Percentiles rank a stretch among this genome's conserved stretches.
phyloP scores from a whole-genome alignment of 345 rosid species.

The Microthlaspi erraticum region DNA sequence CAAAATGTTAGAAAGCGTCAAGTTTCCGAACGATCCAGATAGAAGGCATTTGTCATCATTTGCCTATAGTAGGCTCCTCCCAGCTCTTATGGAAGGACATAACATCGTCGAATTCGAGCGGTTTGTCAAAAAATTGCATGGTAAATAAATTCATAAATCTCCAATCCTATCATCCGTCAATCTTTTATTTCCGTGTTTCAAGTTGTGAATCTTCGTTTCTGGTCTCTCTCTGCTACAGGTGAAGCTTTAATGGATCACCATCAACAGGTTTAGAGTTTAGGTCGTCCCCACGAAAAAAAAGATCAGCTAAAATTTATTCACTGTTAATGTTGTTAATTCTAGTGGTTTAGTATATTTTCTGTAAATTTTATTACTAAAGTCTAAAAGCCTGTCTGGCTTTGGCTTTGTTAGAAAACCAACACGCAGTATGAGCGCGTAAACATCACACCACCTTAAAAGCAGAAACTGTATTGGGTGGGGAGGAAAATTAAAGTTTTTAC shows the following conservation, averaged over 20 bases:
- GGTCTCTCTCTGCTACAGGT: constrained; percentile 38
- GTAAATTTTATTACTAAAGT: constrained; percentile 28
- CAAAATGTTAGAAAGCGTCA: constrained; percentile 75
- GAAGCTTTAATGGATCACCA: constrained; percentile 45
- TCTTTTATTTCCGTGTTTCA: constrained; percentile 21
- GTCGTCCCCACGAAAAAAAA: neutral
- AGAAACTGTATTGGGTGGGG: neutral
- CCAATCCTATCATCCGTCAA: neutral
- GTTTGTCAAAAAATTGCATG: constrained; percentile 91
- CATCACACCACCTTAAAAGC: neutral
- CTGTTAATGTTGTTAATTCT: constrained; percentile 44
- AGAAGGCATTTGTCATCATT: constrained; percentile 76
- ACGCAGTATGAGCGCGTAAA: neutral
- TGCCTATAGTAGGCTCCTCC: constrained; percentile 76
- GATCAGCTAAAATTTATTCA: constrained; percentile 24
- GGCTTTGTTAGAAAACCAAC: constrained; percentile 2
- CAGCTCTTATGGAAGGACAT: constrained; percentile 78
- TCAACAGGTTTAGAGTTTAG: constrained; percentile 38
- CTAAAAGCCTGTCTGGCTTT: constrained; percentile 22
- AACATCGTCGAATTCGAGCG: constrained; percentile 76
- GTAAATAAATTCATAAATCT: constrained; percentile 46
- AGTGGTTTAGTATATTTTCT: constrained; percentile 31
- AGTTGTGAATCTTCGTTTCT: constrained; percentile 19
- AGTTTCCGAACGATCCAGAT: constrained; percentile 85
- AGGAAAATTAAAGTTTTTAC: no score